Conservation (phyloP, 345 rosid species). For the Gossypium ekmanianum region DNA sequence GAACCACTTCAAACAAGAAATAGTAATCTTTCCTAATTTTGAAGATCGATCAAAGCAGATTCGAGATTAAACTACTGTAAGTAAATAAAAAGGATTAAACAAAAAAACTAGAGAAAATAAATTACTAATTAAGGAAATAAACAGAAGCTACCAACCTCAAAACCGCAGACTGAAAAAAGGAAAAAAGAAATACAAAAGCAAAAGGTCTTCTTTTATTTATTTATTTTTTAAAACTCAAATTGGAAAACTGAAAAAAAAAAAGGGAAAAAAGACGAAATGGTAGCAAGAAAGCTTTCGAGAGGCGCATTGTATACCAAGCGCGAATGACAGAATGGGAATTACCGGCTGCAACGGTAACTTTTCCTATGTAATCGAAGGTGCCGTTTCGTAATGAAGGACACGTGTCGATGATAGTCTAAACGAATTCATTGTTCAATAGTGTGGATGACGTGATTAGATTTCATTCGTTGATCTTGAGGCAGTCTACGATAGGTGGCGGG, state of each 20-base stretch:
- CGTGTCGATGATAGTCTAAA: slow-evolving; percentile 17
- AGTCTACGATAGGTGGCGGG: background rate
- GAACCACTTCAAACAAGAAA: background rate
- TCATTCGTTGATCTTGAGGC: slow-evolving; percentile 3
- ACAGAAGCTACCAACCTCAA: slow-evolving; percentile 11
- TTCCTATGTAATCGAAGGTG: slow-evolving; percentile 20
- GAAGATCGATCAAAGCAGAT: slow-evolving; percentile 6
- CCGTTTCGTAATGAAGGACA: background rate
- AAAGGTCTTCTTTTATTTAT: slow-evolving; percentile 25
- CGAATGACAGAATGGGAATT: slow-evolving; percentile 32
- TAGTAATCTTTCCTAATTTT: background rate
- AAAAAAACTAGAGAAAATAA: background rate
- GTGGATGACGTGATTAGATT: slow-evolving; percentile 16
- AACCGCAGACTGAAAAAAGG: slow-evolving; percentile 22
- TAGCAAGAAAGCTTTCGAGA: slow-evolving; percentile 4
- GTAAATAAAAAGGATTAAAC: background rate
- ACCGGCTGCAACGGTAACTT: slow-evolving; percentile 37
- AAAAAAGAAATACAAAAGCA: slow-evolving; percentile 7
- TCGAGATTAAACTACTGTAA: background rate
- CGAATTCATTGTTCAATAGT: slow-evolving; percentile 30
- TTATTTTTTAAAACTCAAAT: slow-evolving; percentile 17
- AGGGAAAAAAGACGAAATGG: background rate
- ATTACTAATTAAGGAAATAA: no score
- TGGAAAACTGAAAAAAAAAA: slow-evolving; percentile 7
- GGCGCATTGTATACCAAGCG: slow-evolving; percentile 49